These are phyloP conservation scores for Cladophialophora bantiana DNA, from an alignment of 2,329 filamentous ascomycete species.

Conservation along the genomic window DNA sequence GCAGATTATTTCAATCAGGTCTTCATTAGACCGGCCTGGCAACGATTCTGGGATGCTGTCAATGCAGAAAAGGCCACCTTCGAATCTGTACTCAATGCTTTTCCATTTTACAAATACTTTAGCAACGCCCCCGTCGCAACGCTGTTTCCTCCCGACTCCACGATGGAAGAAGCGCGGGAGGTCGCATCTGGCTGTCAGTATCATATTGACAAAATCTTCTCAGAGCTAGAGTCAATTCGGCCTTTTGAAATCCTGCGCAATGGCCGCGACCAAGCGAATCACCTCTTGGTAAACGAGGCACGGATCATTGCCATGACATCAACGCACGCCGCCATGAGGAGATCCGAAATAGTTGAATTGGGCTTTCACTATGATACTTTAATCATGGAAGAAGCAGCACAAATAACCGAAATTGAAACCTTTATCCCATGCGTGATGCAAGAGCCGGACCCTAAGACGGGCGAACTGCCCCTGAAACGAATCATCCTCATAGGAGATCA, in stretches of 20 bases:
- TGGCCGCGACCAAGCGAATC: slow-evolving; percentile 92
- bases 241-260: slow-evolving; percentile 93
- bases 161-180: slow-evolving; percentile 73
- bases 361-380: slow-evolving; percentile 98
- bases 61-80: slow-evolving; percentile 63
- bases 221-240: slow-evolving; percentile 87
- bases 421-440: slow-evolving; percentile 96
- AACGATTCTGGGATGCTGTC: slow-evolving; percentile 75
- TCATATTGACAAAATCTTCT: slow-evolving; percentile 89
- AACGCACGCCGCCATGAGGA: slow-evolving; percentile 93
- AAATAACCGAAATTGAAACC: slow-evolving; percentile 96
- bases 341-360: slow-evolving; percentile 87
- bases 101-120: slow-evolving; percentile 91
- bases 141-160: slow-evolving; percentile 72
- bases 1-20: slow-evolving; percentile 96
- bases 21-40: slow-evolving; percentile 88
- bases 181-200: slow-evolving; percentile 83
- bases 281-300: slow-evolving; percentile 93
- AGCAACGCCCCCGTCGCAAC: slow-evolving; percentile 79
- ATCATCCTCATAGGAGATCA: slow-evolving; percentile 95
- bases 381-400: slow-evolving; percentile 97
- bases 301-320: slow-evolving; percentile 98
- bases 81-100: slow-evolving; percentile 72
- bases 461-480: slow-evolving; percentile 78
- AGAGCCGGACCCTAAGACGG: slow-evolving; percentile 67